phyloP scores from a whole-genome alignment of 164 flowering plant species.

The Tinospora cordifolia region DNA sequence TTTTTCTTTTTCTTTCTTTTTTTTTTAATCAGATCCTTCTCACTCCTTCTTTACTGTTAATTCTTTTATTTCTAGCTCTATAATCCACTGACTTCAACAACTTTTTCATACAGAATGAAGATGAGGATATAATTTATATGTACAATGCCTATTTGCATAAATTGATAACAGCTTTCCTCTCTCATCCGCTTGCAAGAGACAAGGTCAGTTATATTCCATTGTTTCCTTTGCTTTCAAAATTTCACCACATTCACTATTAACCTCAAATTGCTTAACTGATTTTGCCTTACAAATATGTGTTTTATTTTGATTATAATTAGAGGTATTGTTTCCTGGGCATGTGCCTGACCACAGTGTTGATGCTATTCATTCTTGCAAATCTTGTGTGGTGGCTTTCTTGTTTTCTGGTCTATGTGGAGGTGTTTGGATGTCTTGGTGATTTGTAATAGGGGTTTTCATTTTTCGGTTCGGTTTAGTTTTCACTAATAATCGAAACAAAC shows the following conservation, averaged over 20 bases:
- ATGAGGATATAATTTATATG: conserved; percentile 92
- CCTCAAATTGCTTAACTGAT: no score
- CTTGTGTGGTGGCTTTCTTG: no score
- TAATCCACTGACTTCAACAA: conserved; percentile 10
- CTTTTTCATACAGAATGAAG: conserved; percentile 63
- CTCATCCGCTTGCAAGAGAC: conserved; percentile 83
- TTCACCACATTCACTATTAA: neutral
- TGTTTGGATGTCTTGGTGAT: no score
- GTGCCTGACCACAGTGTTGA: no score
- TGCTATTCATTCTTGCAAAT: no score
- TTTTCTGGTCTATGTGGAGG: no score
- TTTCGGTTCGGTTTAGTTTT: no score
- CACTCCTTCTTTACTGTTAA: neutral
- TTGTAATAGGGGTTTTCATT: no score
- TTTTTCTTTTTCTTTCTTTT: neutral
- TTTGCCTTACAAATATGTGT: no score
- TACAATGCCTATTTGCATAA: conserved; percentile 92
- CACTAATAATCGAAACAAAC: no score
- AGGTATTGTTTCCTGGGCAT: no score
- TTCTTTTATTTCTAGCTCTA: neutral
- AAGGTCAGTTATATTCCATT: conserved; percentile 51
- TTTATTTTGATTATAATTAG: no score
- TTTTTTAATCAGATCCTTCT: neutral
- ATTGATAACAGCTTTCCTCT: conserved; percentile 73
- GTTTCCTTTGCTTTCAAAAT: neutral